These are phyloP conservation scores for Quercus rubra DNA, from an alignment of 306 rosid species.

Conservation along the genomic window DNA sequence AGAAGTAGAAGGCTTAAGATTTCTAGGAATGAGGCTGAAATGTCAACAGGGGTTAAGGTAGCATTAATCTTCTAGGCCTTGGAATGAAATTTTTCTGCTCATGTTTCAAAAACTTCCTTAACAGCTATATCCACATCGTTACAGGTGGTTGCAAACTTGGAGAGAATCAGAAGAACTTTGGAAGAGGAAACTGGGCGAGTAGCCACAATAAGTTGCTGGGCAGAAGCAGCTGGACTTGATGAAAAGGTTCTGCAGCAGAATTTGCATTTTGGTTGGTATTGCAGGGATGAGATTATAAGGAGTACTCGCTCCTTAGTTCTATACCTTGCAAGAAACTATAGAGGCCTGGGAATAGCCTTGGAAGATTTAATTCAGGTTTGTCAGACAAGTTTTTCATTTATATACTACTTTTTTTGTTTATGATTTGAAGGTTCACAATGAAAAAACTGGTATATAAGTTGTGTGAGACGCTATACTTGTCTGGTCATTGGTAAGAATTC, in stretches of 20 bases:
- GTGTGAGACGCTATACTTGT: neutral
- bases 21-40: constrained; percentile 68
- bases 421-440: neutral
- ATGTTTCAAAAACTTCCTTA: neutral
- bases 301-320: constrained; percentile 71
- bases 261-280: constrained; percentile 61
- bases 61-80: constrained; percentile 17
- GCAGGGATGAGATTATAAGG: constrained; percentile 74
- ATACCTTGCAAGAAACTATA: constrained; percentile 70
- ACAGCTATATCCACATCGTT: neutral
- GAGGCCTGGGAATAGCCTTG: constrained; percentile 70
- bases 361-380: constrained; percentile 89
- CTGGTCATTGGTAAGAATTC: neutral
- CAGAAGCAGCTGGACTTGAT: constrained; percentile 67
- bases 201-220: constrained; percentile 75
- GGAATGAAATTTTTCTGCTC: neutral
- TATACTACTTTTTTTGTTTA: constrained; percentile 8
- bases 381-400: constrained; percentile 2
- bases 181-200: constrained; percentile 60
- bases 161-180: constrained; percentile 54
- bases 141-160: constrained; percentile 71
- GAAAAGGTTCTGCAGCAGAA: constrained; percentile 51
- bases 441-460: neutral
- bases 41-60: constrained; percentile 81
- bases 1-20: constrained; percentile 41